Evolutionary conservation across 2,329 filamentous ascomycete genomes (phyloP).

Genomic region (Talaromyces islandicus): DNA sequence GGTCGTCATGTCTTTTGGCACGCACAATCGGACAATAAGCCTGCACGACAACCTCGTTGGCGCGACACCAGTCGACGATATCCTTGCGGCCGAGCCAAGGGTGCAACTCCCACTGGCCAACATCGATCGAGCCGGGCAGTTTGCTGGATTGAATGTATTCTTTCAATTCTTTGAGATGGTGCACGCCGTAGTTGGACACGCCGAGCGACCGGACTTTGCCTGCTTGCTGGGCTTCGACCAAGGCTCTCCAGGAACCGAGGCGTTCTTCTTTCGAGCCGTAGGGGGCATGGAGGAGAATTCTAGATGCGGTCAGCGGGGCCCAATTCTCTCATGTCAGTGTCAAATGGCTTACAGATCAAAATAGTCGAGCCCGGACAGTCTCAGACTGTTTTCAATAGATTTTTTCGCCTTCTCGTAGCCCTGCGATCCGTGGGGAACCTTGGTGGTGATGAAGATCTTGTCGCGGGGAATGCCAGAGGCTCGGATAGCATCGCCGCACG

Average conservation of each 20-base stretch:
- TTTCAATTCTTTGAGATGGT: constrained; percentile 36
- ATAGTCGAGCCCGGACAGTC: constrained; percentile 58
- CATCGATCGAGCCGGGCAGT: constrained; percentile 62
- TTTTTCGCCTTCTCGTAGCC: constrained; percentile 61
- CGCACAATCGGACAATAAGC: constrained; percentile 45
- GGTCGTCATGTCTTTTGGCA: constrained; percentile 46
- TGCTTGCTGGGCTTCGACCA: constrained; percentile 34
- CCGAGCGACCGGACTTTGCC: constrained; percentile 36
- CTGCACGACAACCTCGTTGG: constrained; percentile 58
- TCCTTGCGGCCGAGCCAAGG: constrained; percentile 79
- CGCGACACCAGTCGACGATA: constrained; percentile 69
- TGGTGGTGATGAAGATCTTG: constrained; percentile 61
- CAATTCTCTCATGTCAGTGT: constrained; percentile 10
- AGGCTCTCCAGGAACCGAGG: constrained; percentile 34
- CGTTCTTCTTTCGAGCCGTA: constrained; percentile 32
- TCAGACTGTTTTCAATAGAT: constrained; percentile 58
- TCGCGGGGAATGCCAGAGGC: constrained; percentile 57
- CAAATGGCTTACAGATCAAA: constrained; percentile 53
- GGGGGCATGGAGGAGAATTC: constrained; percentile 35
- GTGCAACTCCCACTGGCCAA: constrained; percentile 86
- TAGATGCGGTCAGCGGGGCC: not conserved
- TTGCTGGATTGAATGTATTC: constrained; percentile 28
- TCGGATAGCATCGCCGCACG: constrained; percentile 61
- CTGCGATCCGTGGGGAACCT: constrained; percentile 48
- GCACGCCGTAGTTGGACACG: constrained; percentile 36